Evolutionary conservation across 768 basidiomycete species (phyloP), one percentile per base, ranked within the genome.

Genomic region (Podaxis carcinomalis): DNA sequence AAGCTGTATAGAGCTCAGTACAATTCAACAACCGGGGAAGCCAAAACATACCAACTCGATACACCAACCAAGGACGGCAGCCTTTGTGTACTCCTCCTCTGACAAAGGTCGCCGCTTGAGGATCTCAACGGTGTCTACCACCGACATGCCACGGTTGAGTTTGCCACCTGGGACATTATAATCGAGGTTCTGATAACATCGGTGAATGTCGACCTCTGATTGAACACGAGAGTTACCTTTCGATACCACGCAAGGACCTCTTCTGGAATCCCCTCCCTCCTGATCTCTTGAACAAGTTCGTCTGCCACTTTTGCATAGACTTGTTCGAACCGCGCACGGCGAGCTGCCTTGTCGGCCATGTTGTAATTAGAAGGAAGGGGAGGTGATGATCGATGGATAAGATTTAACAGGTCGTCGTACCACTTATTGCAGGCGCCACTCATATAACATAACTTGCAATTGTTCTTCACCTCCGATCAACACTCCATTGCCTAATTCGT

Each of bases 161-260:
- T 98, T 98, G 2, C 94, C 95, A 50, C 93, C 92, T 0, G 95
- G 95, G 19, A 92, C 90, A 73, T 98, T 98, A 79, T 94, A 90
- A 65, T 95, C 84, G 59, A 98, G 78, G 71, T 83, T 95, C 93
- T 95, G 67, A 35, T 6, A 16, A 7, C 6, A 49, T 36, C 14
- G 21, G 21, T 21, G 4, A 36, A 59, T 27, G 53, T 62, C 66
- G 66, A 68, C 51, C 42, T 19, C 57, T 27, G n/a, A 56, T 7
- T 23, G 47, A 37, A 51, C 28, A 55, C 23, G 46, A 36, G 78
- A 86, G 42, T 59, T 60, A 96, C 95, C 64, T 83, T 81, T 65
- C 81, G 80, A 73, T 85, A 98, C 93, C 94, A 98, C 49, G 88
- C 85, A 35, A 89, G 73, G 1, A 91, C 93, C 57, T 95, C 93